A percentile compares a stretch with the other conserved stretches of the same genome.
Conservation (phyloP, 805 yeast genomes). For the Nakazawaea wyomingensis region DNA sequence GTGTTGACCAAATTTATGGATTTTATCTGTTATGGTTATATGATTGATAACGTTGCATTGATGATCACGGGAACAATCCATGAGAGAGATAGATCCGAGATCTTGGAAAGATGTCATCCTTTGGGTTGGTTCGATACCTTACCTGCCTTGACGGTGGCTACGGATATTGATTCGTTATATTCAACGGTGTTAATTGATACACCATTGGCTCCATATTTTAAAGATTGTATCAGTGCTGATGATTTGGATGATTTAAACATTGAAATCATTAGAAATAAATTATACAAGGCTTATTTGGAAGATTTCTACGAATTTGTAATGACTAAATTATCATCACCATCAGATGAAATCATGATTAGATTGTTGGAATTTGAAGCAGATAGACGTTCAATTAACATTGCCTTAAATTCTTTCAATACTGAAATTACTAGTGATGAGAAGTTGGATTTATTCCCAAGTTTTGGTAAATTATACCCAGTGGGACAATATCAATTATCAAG, state of each 20-base stretch:
- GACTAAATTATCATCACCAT: conserved; percentile 62
- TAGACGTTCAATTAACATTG: conserved; percentile 86
- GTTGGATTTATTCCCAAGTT: conserved; percentile 64
- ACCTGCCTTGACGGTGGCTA: conserved; percentile 91
- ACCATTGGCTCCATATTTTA: conserved; percentile 95
- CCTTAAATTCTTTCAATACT: conserved; percentile 82
- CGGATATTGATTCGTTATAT: conserved; percentile 90
- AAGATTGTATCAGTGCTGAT: conserved; percentile 78
- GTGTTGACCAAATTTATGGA: conserved; percentile 81
- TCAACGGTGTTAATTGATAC: conserved; percentile 92
- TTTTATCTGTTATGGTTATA: conserved; percentile 90
- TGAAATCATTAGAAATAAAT: conserved; percentile 86
- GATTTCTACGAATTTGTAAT: conserved; percentile 70
- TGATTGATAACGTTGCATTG: conserved; percentile 95
- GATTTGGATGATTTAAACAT: conserved; percentile 94
- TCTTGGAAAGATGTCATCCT: conserved; percentile 89
- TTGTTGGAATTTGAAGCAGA: conserved; percentile 90
- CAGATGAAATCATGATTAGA: conserved; percentile 72
- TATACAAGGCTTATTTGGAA: conserved; percentile 90
- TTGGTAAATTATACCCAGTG: conserved; percentile 78
- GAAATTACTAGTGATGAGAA: conserved; percentile 75
- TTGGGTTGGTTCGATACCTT: conserved; percentile 98
- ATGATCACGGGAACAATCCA: conserved; percentile 97
- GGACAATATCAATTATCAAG: conserved; percentile 60
- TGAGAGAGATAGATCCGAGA: conserved; percentile 85